Conservation (phyloP, 176 grass and related monocot species). For the Carex parvula region DNA sequence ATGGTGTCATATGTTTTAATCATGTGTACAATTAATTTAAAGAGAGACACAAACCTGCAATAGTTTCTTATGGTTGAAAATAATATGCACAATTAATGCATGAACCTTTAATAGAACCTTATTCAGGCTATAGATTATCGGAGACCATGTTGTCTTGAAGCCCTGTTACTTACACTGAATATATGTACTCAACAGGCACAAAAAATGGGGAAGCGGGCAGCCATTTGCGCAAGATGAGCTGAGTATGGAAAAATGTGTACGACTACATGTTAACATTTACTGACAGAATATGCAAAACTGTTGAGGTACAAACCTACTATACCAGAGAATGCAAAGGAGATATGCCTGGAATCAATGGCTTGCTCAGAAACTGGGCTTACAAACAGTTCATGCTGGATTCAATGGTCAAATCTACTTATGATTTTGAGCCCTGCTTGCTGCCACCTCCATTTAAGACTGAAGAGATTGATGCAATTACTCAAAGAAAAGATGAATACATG, state of each 20-base stretch:
- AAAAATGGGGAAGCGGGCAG: constrained; percentile 41
- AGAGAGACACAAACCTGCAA: not conserved
- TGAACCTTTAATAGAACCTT: not conserved
- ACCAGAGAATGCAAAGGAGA: constrained; percentile 58
- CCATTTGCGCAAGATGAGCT: constrained; percentile 48
- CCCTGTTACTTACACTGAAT: not conserved
- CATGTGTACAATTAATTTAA: not conserved
- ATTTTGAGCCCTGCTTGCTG: constrained; percentile 46
- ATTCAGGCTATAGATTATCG: not conserved
- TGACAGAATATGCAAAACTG: constrained; percentile 56
- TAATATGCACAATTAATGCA: not conserved
- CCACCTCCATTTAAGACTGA: constrained; percentile 44
- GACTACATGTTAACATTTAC: constrained; percentile 91
- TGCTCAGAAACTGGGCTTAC: constrained; percentile 14
- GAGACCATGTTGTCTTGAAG: not conserved
- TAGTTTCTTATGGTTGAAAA: not conserved
- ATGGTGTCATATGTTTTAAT: not conserved
- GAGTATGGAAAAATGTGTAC: constrained; percentile 75
- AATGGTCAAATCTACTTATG: constrained; percentile 43
- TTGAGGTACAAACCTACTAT: constrained; percentile 67
- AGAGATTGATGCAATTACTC: constrained; percentile 26
- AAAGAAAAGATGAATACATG: not conserved
- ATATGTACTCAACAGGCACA: constrained; percentile 28
- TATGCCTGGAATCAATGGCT: constrained; percentile 59
- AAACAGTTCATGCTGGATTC: constrained; percentile 62